Conservation (phyloP, 2,329 filamentous ascomycete genomes). For the Sphaerulina musiva region DNA sequence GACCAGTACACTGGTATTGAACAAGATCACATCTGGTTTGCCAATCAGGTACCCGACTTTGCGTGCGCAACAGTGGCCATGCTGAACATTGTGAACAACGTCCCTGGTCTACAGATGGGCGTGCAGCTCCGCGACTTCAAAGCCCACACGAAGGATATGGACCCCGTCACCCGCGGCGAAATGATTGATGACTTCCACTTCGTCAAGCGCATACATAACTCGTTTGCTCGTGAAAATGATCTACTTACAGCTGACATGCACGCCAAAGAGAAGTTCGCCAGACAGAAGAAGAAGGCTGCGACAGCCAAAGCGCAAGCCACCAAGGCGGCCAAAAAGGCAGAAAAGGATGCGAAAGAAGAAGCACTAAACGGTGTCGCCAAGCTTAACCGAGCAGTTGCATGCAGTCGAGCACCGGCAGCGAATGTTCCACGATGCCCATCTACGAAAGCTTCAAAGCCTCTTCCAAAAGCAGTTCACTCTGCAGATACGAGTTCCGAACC, state of each 20-base stretch:
- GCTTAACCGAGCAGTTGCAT: not conserved
- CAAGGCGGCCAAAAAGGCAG: constrained; percentile 27
- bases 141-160: constrained; percentile 59
- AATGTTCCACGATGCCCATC: not conserved
- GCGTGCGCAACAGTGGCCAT: constrained; percentile 89
- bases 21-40: constrained; percentile 76
- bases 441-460: constrained; percentile 2
- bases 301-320: constrained; percentile 27
- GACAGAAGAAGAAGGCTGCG: constrained; percentile 31
- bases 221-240: constrained; percentile 75
- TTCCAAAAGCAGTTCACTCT: not conserved
- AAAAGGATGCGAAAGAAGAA: constrained; percentile 7
- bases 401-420: not conserved
- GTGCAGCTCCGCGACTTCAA: constrained; percentile 67
- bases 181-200: constrained; percentile 66
- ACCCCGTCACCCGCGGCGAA: constrained; percentile 67
- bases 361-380: not conserved
- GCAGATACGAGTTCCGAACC: constrained; percentile 7
- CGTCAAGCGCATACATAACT: constrained; percentile 79
- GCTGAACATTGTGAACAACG: constrained; percentile 90
- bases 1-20: constrained; percentile 42
- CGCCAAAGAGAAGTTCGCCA: constrained; percentile 49
- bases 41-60: constrained; percentile 81
- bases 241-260: constrained; percentile 65
- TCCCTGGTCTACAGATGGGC: constrained; percentile 59